phyloP scores from a whole-genome alignment of 1,284 basidiomycete species.

The Apiotrichum domesticum region DNA sequence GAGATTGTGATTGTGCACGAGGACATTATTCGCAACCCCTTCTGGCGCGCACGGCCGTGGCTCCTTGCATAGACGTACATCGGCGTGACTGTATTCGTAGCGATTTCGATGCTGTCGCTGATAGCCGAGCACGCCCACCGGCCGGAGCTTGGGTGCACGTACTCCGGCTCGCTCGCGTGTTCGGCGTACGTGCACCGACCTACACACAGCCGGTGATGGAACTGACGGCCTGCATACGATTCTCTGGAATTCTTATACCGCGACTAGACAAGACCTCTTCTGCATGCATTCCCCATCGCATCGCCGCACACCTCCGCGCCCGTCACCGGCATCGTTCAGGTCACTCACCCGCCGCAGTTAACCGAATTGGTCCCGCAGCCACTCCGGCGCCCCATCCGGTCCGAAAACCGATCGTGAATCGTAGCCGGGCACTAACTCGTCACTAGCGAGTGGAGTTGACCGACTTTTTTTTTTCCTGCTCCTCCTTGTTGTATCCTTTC shows the following conservation, averaged over 20 bases:
- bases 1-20: constrained; percentile 61
- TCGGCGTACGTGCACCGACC: neutral
- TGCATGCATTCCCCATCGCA: no score
- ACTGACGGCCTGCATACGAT: no score
- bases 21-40: constrained; percentile 73
- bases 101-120: neutral
- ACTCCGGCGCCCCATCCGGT: neutral
- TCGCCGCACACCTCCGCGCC: neutral
- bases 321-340: neutral
- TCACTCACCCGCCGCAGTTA: neutral
- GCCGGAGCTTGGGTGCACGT: neutral
- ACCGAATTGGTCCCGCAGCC: neutral
- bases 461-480: no score
- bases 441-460: neutral
- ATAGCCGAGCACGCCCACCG: neutral
- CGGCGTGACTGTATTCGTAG: neutral
- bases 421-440: neutral
- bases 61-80: constrained; percentile 25
- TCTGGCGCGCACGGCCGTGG: constrained; percentile 59
- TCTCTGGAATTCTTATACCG: no score
- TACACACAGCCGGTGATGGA: no score
- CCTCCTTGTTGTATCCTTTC: no score
- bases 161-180: no score
- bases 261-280: no score
- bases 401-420: no score